Conservation (phyloP, 2,329 filamentous ascomycete species). For the Aspergillus fischeri region DNA sequence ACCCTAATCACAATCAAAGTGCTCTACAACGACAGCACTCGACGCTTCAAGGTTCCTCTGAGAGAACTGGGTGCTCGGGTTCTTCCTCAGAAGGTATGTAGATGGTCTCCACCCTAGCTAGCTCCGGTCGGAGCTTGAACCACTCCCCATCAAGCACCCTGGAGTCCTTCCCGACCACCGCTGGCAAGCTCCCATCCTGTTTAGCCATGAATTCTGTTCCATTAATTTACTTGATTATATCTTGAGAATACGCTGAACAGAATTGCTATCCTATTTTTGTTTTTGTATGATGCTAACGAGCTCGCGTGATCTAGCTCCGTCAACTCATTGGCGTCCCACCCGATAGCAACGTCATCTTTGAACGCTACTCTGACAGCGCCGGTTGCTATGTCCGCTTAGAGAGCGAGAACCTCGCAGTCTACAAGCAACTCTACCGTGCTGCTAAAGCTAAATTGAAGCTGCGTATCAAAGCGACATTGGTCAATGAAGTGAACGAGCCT, state of each 20-base stretch:
- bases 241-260: not conserved
- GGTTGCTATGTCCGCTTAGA: slow-evolving; percentile 76
- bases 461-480: slow-evolving; percentile 68
- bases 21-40: slow-evolving; percentile 67
- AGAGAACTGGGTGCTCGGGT: slow-evolving; percentile 71
- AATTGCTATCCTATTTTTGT: not conserved
- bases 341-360: slow-evolving; percentile 64
- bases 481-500: slow-evolving; percentile 29
- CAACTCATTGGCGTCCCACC: slow-evolving; percentile 61
- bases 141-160: not conserved
- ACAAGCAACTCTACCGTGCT: slow-evolving; percentile 94
- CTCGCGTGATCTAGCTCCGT: slow-evolving; percentile 57
- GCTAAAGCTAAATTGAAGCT: slow-evolving; percentile 98
- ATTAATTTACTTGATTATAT: slow-evolving; percentile 3
- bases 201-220: not conserved
- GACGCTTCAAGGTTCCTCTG: slow-evolving; percentile 85
- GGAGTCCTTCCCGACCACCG: not conserved
- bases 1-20: slow-evolving; percentile 84
- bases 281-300: slow-evolving; percentile 17
- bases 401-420: slow-evolving; percentile 71
- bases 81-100: slow-evolving; percentile 74
- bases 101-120: slow-evolving; percentile 40
- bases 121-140: slow-evolving; percentile 26
- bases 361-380: slow-evolving; percentile 94
- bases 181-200: not conserved